These are phyloP conservation scores for Aspergillus intermedius DNA, from an alignment of 2,329 filamentous ascomycete species.

Conservation along the genomic window DNA sequence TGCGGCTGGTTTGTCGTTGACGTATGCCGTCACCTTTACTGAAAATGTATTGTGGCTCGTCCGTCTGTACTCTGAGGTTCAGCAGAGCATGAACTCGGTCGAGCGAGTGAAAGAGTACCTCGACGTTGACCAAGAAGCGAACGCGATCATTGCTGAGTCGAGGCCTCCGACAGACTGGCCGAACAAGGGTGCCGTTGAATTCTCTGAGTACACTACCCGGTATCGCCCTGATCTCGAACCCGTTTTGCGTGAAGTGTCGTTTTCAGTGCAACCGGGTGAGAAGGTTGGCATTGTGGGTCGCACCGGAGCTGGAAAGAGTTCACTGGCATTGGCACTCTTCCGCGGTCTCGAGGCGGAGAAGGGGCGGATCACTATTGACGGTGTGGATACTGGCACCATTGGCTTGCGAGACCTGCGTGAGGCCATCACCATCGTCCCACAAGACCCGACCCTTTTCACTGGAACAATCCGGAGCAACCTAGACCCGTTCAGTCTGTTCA, in stretches of 20 bases:
- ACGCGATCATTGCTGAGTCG: conserved; percentile 67
- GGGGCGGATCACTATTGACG: conserved; percentile 85
- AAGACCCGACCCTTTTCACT: conserved; percentile 86
- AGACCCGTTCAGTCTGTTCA: conserved; percentile 84
- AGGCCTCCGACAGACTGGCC: conserved; percentile 79
- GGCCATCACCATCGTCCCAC: conserved; percentile 93
- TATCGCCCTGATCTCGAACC: conserved; percentile 83
- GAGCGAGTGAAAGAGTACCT: conserved; percentile 97
- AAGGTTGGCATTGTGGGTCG: conserved; percentile 95
- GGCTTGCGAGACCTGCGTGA: conserved; percentile 90
- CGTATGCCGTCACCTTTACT: conserved; percentile 92
- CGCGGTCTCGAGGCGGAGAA: conserved; percentile 84
- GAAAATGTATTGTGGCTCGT: conserved; percentile 97
- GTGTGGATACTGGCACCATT: conserved; percentile 81
- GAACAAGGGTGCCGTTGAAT: conserved; percentile 75
- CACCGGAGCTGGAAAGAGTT: conserved; percentile 95
- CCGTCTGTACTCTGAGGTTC: conserved; percentile 84
- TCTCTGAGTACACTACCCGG: conserved; percentile 79
- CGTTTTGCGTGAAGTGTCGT: conserved; percentile 74
- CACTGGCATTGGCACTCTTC: conserved; percentile 86
- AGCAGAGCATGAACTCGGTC: conserved; percentile 99
- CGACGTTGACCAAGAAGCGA: conserved; percentile 89
- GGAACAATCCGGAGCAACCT: conserved; percentile 88
- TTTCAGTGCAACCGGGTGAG: conserved; percentile 78
- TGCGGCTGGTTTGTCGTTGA: conserved; percentile 85